A percentile compares a stretch with the other conserved stretches of the same genome.
phyloP scores from a whole-genome alignment of 2,329 filamentous ascomycete species.

The Calonectria leucothoes region DNA sequence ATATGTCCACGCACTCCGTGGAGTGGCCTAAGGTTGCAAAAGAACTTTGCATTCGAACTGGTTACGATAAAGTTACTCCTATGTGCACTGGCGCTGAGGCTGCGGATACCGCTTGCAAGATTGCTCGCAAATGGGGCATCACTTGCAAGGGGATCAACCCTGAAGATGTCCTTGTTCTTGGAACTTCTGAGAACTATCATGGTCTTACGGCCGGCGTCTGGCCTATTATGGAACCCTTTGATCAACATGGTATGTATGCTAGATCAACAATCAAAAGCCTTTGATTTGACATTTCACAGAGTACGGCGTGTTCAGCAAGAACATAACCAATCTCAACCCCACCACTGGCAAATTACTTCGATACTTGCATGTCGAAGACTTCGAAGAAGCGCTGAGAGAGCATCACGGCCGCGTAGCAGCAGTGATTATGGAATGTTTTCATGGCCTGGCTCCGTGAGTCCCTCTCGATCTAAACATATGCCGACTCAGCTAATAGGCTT shows the following conservation, averaged over 20 bases:
- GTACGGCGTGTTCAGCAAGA: constrained; percentile 25
- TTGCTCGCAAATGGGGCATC: constrained; percentile 33
- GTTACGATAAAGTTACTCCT: constrained; percentile 29
- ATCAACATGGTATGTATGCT: constrained; percentile 9
- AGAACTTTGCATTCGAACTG: constrained; percentile 24
- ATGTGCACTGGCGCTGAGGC: constrained; percentile 33
- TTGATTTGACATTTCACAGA: background rate
- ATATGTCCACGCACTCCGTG: constrained; percentile 21
- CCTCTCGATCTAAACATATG: no score
- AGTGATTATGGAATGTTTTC: constrained; percentile 23
- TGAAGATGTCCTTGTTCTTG: constrained; percentile 26
- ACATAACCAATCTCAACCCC: constrained; percentile 27
- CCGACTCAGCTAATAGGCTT: background rate
- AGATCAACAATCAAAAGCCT: background rate
- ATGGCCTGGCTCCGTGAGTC: constrained; percentile 19
- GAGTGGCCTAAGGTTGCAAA: constrained; percentile 26
- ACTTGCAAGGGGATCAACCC: constrained; percentile 20
- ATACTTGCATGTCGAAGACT: constrained; percentile 22
- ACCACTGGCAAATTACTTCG: constrained; percentile 24
- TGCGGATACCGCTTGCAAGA: constrained; percentile 31
- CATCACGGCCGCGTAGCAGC: constrained; percentile 16
- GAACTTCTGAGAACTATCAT: constrained; percentile 32
- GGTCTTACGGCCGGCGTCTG: constrained; percentile 27
- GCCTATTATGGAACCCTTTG: constrained; percentile 26
- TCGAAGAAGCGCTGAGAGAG: constrained; percentile 19